These are phyloP conservation scores for Amanita exitialis DNA, from an alignment of 768 basidiomycete genomes.

Conservation along the genomic window DNA sequence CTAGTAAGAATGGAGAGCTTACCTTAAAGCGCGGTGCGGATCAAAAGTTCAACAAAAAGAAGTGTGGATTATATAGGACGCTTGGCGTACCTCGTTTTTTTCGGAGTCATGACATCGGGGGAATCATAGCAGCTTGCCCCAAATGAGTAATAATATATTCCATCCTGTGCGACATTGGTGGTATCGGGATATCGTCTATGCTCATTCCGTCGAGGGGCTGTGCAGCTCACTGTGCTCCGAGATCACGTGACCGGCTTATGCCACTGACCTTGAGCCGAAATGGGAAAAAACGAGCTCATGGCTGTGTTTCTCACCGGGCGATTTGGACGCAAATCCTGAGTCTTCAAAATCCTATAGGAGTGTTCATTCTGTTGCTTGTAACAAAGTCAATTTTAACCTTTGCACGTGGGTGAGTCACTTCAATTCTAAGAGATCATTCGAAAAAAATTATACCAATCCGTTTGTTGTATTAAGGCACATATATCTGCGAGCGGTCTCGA, in stretches of 20 bases:
- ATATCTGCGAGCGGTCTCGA: background rate
- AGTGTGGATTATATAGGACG: background rate
- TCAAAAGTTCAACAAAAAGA: background rate
- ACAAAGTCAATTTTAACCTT: background rate
- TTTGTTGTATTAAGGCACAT: constrained; percentile 2
- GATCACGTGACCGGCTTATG: background rate
- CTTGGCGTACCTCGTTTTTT: background rate
- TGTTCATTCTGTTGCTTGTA: background rate
- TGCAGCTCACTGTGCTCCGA: background rate
- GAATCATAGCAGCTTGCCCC: background rate
- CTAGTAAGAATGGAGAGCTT: constrained; percentile 1
- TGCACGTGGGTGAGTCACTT: background rate
- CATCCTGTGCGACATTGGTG: background rate
- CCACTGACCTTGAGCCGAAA: background rate
- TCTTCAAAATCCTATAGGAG: background rate
- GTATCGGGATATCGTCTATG: background rate
- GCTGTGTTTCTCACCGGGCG: background rate
- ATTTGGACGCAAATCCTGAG: background rate
- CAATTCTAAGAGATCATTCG: background rate
- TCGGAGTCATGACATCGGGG: background rate
- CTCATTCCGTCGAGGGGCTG: background rate
- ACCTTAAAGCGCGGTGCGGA: background rate
- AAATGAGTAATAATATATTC: background rate
- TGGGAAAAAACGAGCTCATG: background rate
- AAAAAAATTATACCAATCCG: background rate